Base-by-base conservation (phyloP, 2,329 filamentous ascomycete species). In the Hypoxylon rubiginosum region DNA sequence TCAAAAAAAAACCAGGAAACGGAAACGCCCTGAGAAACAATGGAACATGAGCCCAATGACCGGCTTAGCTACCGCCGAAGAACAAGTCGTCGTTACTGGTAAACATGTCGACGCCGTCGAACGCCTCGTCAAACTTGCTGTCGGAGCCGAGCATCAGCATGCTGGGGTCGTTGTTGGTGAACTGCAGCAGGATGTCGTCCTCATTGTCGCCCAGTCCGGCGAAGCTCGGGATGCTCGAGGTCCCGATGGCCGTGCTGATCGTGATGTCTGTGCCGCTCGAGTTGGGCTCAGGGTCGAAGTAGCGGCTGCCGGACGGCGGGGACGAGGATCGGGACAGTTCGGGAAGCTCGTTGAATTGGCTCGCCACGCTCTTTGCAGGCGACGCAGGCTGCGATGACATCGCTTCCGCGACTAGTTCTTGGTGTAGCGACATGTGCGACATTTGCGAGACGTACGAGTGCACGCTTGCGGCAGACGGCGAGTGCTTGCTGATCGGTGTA, bases 291-390 rank as follows among this genome's bases (percentile, higher is more conserved):
- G 81, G 74, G 45, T 85, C 80, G 70, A 85, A 86, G 75, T 82
- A 85, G 48, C 78, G 81, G n/a, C 75, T 72, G 43, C 75, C 74
- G 5, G 82, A 78, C 28, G 84, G 84, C 3, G 87, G 86, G 24
- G 87, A 89, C 13, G 86, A 86, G 21, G 86, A 87, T 64, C 86
- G 83, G n/a, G 87, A 88, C 30, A 90, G 83, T 66, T 86, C 86
- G 0, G 87, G 87, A 4, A 86, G 86, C 3, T 87, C 87, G 76
- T 85, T 86, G 76, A 83, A 86, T 61, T 84, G 82, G 76, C 85
- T 86, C 17, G 77, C 75, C 3, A 78, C 75, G 73, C 83, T 86
- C 77, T 84, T 87, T 36, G 72, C 71, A 6, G 74, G 71, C 6
- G 72, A 72, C 4, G 54, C 55, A 32, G 71, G 74, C 28, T 66